phyloP scores from a whole-genome alignment of 371 early-diverging fungal genomes.

The Mucor plumbeus region DNA sequence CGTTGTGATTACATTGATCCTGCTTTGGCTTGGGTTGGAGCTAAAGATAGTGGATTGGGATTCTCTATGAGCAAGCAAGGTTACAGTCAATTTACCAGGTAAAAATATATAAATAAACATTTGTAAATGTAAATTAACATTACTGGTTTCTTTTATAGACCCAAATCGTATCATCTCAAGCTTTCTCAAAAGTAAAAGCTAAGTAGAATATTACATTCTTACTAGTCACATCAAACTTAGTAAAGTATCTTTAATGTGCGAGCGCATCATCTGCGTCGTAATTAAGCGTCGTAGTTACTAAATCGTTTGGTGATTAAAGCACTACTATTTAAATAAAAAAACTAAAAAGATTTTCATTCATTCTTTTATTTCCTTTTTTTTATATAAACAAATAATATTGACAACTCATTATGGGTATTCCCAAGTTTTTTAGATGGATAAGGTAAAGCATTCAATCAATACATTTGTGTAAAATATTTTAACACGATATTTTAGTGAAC shows the following conservation, averaged over 20 bases:
- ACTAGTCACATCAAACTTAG: not conserved
- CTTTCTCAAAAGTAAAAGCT: conserved; percentile 44
- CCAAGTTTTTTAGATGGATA: conserved; percentile 94
- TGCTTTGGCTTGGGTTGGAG: conserved; percentile 82
- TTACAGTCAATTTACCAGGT: conserved; percentile 70
- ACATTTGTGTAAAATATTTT: not conserved
- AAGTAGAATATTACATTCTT: not conserved
- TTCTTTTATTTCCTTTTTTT: not conserved
- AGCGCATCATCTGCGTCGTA: not conserved
- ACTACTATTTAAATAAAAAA: not conserved
- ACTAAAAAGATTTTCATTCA: too few relatives aligned
- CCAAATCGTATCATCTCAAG: conserved; percentile 58
- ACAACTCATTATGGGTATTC: conserved; percentile 70
- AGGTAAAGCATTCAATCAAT: conserved; percentile 39
- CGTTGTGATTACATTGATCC: conserved; percentile 86
- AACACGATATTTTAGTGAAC: conserved; percentile 69
- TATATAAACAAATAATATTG: conserved; percentile 7
- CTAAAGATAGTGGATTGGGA: conserved; percentile 83
- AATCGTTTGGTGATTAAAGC: too few relatives aligned
- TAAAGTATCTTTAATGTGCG: not conserved
- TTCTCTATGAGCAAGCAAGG: conserved; percentile 74
- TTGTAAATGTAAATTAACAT: not conserved
- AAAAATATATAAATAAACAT: conserved; percentile 6
- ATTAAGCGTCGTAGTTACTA: not conserved
- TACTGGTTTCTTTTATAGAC: conserved; percentile 28